Evolutionary conservation across 495 filamentous ascomycete genomes (phyloP).

Genomic region (Bathelium albidoporum): DNA sequence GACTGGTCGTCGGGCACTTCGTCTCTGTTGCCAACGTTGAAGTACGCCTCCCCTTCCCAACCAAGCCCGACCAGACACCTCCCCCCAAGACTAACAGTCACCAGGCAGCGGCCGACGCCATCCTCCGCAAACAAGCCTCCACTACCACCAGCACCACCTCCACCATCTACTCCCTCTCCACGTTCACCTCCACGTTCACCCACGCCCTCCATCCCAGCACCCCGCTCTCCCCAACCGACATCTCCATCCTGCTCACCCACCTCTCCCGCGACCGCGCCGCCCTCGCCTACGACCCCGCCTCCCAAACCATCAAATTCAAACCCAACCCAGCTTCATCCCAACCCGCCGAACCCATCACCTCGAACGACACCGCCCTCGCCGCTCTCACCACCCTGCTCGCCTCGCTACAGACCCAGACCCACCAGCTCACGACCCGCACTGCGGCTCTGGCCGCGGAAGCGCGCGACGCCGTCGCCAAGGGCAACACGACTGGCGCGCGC

Average conservation of each 20-base stretch:
- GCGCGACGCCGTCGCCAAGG: slow-evolving; percentile 48
- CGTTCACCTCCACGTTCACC: slow-evolving; percentile 17
- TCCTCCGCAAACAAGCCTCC: slow-evolving; percentile 19
- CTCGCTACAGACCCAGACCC: slow-evolving; percentile 35
- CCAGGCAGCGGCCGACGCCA: slow-evolving; percentile 22
- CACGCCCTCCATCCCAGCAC: slow-evolving; percentile 4
- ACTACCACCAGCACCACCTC: slow-evolving; percentile 17
- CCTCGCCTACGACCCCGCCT: slow-evolving; percentile 21
- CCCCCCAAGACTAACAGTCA: no score
- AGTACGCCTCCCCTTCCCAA: slow-evolving; percentile 20
- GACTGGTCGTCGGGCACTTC: slow-evolving; percentile 42
- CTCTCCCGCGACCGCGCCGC: slow-evolving; percentile 27
- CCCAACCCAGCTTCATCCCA: slow-evolving; percentile 30
- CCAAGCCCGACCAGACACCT: no score
- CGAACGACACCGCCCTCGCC: slow-evolving; percentile 71
- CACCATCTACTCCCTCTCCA: slow-evolving; percentile 17
- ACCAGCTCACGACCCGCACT: slow-evolving; percentile 37
- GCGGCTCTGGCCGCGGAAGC: slow-evolving; percentile 43
- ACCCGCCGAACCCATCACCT: slow-evolving; percentile 44
- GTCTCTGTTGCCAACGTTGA: slow-evolving; percentile 53
- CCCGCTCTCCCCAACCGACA: slow-evolving; percentile 17
- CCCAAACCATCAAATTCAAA: slow-evolving; percentile 62
- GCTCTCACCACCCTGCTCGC: slow-evolving; percentile 44
- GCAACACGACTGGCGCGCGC: slow-evolving; percentile 43
- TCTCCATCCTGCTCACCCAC: slow-evolving; percentile 24